Base-by-base conservation (phyloP, 2,329 filamentous ascomycete genomes). In the Aureobasidium vineae region DNA sequence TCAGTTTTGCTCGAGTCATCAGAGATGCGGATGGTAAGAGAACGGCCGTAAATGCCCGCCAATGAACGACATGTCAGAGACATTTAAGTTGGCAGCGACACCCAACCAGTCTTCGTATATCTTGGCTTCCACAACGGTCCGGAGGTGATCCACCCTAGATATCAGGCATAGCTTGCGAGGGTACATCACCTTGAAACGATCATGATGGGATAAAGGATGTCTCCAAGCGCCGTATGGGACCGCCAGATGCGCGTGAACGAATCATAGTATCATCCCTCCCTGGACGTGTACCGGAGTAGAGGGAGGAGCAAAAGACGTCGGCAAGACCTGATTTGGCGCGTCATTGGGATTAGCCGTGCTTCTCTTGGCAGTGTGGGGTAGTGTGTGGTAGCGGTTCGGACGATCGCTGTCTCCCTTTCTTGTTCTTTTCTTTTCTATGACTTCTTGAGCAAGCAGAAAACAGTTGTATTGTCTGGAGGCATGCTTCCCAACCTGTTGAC, bases 1-100 rank as follows among this genome's bases (percentile, higher is more conserved):
- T 33, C 43, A 33, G 47, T 31, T 26, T 10, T 63, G 47, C 60
- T 53, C 60, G 41, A 63, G 47, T 63, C 60, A 63, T 36, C 49
- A 43, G 47, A 26, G 16, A 15, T 43, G 47, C n/a, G 38, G 10
- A 43, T 28, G 41, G 21, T 16, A 21, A 53, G 23, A 16, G 23
- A 53, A 65, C 50, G 61, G 61, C 61, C 61, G 61, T 54, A 43
- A 65, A 47, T 26, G 28, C 61, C 61, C 61, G 61, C 61, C 61
- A 65, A 65, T 65, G 40, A 65, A 65, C 61, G 61, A 50, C 26
- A 36, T 41, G n/a, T 15, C 21, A 38, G 43, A 38, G 45, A 11
- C n/a, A 36, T 65, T 65, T 65, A n/a, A 65, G 61, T 54, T 65
- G 61, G 28, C 38, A 28, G 40, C 61, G 61, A 65, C 26, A 38